A percentile compares a stretch with the other conserved stretches of the same genome.
Conservation (phyloP, 202 grass and related monocot species). For the Setaria viridis region DNA sequence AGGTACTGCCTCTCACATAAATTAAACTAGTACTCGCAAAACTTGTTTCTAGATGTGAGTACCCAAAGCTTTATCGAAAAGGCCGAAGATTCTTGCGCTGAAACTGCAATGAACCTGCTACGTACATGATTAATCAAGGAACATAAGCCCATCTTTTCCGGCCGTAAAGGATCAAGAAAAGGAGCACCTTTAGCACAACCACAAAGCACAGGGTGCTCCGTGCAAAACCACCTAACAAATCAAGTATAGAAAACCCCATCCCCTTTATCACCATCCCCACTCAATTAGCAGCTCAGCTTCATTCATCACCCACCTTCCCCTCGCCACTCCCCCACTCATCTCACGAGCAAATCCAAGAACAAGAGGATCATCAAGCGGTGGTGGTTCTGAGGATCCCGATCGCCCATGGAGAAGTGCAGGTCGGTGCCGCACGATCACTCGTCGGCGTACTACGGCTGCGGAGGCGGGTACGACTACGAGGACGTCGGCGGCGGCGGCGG, state of each 20-base stretch:
- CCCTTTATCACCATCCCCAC: constrained; percentile 29
- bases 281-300: constrained; percentile 43
- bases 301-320: neutral
- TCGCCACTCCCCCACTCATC: neutral
- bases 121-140: neutral
- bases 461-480: constrained; percentile 60
- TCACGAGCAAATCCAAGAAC: neutral
- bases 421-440: constrained; percentile 78
- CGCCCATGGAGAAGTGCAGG: constrained; percentile 83
- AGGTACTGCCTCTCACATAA: neutral
- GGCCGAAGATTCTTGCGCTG: constrained; percentile 33
- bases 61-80: neutral
- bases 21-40: neutral
- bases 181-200: constrained; percentile 28
- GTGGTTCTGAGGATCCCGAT: neutral
- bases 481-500: constrained; percentile 25
- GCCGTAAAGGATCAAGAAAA: constrained; percentile 24
- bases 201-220: constrained; percentile 13
- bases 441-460: constrained; percentile 62
- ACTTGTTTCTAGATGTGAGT: neutral
- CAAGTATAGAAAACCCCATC: constrained; percentile 24
- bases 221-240: constrained; percentile 48
- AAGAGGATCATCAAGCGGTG: neutral
- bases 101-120: neutral
- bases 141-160: constrained; percentile 22